phyloP scores from a whole-genome alignment of 441 rosid species.

The Croton laevigatus region DNA sequence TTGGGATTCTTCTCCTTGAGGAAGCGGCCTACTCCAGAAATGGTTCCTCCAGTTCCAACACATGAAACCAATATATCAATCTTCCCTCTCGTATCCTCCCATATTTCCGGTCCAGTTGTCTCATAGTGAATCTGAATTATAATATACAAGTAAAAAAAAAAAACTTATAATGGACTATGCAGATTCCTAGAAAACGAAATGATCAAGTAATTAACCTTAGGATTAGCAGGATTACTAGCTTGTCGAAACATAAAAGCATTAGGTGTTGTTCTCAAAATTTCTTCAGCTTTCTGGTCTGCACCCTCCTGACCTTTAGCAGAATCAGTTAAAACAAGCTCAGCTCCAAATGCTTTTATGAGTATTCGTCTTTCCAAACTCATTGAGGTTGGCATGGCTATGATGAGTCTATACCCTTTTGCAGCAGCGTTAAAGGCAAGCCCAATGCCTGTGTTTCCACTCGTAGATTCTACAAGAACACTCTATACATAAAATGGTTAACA shows the following conservation, averaged over 20 bases:
- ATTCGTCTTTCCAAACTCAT: slow-evolving; percentile 97
- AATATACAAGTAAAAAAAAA: background rate
- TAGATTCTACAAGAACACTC: slow-evolving; percentile 92
- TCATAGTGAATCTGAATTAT: slow-evolving; percentile 75
- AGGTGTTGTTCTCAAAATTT: slow-evolving; percentile 72
- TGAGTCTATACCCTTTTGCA: slow-evolving; percentile 80
- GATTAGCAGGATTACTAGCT: slow-evolving; percentile 96
- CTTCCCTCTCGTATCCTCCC: slow-evolving; percentile 95
- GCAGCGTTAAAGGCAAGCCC: slow-evolving; percentile 98
- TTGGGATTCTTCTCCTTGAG: slow-evolving; percentile 87
- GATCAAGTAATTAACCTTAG: slow-evolving; percentile 67
- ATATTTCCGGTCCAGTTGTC: slow-evolving; percentile 99
- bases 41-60: slow-evolving; percentile 97
- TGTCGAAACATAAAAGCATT: slow-evolving; percentile 86
- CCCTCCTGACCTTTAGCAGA: slow-evolving; percentile 93
- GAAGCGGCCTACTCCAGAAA: slow-evolving; percentile 74
- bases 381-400: slow-evolving; percentile 94
- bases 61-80: slow-evolving; percentile 89
- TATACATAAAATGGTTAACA: slow-evolving; percentile 21
- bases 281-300: slow-evolving; percentile 91
- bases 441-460: slow-evolving; percentile 99
- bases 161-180: too few species aligned
- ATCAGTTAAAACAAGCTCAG: slow-evolving; percentile 87
- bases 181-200: too few species aligned
- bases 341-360: slow-evolving; percentile 92